Base-by-base conservation (phyloP, 768 basidiomycete genomes). In the Sporobolomyces pararoseus region DNA sequence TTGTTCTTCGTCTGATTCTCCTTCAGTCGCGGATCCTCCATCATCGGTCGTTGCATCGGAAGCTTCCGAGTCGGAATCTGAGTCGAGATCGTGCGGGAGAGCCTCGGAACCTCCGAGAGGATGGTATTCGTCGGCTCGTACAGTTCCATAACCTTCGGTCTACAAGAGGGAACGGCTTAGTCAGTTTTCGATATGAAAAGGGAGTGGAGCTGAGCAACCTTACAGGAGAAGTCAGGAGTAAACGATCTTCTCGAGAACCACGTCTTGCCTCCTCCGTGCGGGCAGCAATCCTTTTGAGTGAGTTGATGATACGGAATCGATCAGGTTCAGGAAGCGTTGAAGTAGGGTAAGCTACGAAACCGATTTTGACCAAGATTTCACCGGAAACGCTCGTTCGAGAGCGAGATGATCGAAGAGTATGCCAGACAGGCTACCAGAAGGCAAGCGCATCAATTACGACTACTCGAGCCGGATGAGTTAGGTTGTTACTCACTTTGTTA, bases 91-190 rank as follows among this genome's bases (percentile, higher is more conserved):
- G 19, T 81, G 81, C 6, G 74, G 31, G 51, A 66, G 46, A 21
- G 44, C 46, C 12, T 7, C 25, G 7, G 52, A 71, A 77, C 25
- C 49, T 17, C 63, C 66, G 35, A 71, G 66, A 1, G 66, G 73
- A 2, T 54, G 37, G 1, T 31, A 10, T 23, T 85, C 81, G 77
- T 86, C 81, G 4, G 87, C 88, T 34, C 88, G 87, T 31, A 90
- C 81, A 4, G 91, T 93, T 60, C 91, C 91, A 34, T 92, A 86
- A 31, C 91, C 89, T 79, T 90, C 87, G 14, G 89, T 91, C 90
- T 93, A 75, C 25, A 17, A n/a, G 49, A 63, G 9, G 39, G 67
- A 10, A 10, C 34, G 57, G 27, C 25, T 10, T 34, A 27, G 21
- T 25, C 31, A 63, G 46, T 47, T 23, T 71, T 32, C 12, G 63